These are phyloP conservation scores for Phytophthora crassamura DNA, from an alignment of 352 stramenopile genomes.

Conservation along the genomic window DNA sequence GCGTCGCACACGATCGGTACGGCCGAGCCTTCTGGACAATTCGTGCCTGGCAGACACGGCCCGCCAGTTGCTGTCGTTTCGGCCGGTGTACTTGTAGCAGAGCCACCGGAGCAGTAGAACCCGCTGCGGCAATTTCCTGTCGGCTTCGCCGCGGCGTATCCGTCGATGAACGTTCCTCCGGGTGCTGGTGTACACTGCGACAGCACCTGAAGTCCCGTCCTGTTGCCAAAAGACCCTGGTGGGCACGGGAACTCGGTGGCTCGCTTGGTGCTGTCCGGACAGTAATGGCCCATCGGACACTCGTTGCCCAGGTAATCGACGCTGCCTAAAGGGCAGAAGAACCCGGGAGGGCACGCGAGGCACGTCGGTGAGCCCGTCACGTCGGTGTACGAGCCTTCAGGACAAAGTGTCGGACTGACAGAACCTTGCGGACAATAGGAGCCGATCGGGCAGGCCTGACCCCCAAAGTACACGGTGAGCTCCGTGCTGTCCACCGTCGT, in stretches of 20 bases:
- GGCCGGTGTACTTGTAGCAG: constrained; percentile 57
- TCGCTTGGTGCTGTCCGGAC: constrained; percentile 63
- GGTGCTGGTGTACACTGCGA: constrained; percentile 72
- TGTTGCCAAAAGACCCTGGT: constrained; percentile 78
- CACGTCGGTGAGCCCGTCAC: constrained; percentile 35
- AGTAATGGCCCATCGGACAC: constrained; percentile 88
- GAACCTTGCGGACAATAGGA: constrained; percentile 61
- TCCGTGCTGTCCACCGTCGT: constrained; percentile 12
- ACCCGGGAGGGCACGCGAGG: constrained; percentile 44
- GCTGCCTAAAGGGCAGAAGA: constrained; percentile 58
- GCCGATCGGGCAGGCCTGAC: constrained; percentile 53
- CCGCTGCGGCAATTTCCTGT: constrained; percentile 74
- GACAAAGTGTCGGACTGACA: constrained; percentile 36
- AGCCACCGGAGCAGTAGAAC: constrained; percentile 84
- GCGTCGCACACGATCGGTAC: constrained; percentile 84
- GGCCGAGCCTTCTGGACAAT: constrained; percentile 87
- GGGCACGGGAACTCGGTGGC: constrained; percentile 73
- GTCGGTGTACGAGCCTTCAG: constrained; percentile 53
- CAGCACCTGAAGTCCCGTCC: constrained; percentile 44
- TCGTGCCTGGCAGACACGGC: constrained; percentile 84
- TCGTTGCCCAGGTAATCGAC: constrained; percentile 46
- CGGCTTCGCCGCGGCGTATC: constrained; percentile 51
- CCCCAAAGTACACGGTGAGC: constrained; percentile 28
- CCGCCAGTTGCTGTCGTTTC: constrained; percentile 50
- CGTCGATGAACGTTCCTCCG: constrained; percentile 70